Conservation (phyloP, 768 basidiomycete genomes). For the Pleurotus platypus region DNA sequence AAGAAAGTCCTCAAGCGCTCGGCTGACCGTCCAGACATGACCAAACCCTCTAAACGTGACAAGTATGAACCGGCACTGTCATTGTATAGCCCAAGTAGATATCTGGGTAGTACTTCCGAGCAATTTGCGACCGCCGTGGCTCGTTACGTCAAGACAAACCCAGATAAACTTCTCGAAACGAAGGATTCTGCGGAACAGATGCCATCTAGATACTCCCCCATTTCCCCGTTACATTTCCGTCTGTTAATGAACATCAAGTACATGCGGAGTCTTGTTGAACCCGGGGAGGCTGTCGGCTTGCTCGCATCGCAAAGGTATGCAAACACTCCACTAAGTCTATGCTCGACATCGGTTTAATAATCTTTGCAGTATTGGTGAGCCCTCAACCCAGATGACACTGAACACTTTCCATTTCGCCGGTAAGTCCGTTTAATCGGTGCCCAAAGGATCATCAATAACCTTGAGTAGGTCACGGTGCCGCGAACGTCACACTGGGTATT, state of each 20-base stretch:
- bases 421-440: constrained; percentile 25
- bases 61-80: constrained; percentile 72
- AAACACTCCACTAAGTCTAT: not conserved
- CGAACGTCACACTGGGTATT: constrained; percentile 98
- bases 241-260: constrained; percentile 89
- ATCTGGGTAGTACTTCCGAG: constrained; percentile 90
- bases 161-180: constrained; percentile 39
- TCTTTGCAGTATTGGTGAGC: constrained; percentile 84
- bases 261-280: constrained; percentile 89
- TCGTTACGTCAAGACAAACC: constrained; percentile 75
- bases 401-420: constrained; percentile 99
- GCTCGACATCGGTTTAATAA: not conserved
- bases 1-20: constrained; percentile 85
- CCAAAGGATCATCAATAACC: not conserved
- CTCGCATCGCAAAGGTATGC: constrained; percentile 94
- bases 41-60: constrained; percentile 47
- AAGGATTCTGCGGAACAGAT: constrained; percentile 40
- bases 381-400: constrained; percentile 99
- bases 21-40: constrained; percentile 35
- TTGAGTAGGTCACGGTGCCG: constrained; percentile 91
- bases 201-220: constrained; percentile 22
- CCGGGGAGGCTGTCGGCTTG: constrained; percentile 97
- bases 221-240: constrained; percentile 61
- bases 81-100: constrained; percentile 71
- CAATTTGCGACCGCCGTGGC: constrained; percentile 80